These are phyloP conservation scores for Xanthoceras sorbifolium DNA, from an alignment of 345 rosid genomes.

Conservation along the genomic window DNA sequence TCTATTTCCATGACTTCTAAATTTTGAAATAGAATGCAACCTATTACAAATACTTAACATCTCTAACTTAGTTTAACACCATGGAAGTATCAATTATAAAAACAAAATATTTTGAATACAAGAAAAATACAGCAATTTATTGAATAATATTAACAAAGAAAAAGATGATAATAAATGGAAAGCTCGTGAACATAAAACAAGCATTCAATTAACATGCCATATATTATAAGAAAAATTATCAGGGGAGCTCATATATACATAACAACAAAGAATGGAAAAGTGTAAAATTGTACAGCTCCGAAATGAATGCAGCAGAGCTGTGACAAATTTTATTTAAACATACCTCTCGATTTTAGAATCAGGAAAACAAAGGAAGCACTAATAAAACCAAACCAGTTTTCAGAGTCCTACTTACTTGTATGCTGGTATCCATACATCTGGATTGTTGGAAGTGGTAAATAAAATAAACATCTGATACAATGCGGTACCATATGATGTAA, in stretches of 20 bases:
- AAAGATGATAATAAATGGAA: background rate
- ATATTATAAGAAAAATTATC: background rate
- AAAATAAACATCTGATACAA: slow-evolving; percentile 87
- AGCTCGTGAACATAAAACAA: too few species aligned
- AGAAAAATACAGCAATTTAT: background rate
- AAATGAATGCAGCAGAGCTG: background rate
- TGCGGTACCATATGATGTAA: slow-evolving; percentile 77
- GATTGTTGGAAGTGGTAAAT: slow-evolving; percentile 97
- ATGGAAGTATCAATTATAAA: background rate
- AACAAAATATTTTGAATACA: background rate
- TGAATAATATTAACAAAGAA: background rate
- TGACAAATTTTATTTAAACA: background rate
- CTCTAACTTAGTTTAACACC: too few species aligned
- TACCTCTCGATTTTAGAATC: slow-evolving; percentile 11
- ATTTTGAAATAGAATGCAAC: background rate
- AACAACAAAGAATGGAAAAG: background rate
- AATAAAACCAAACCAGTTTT: slow-evolving; percentile 7
- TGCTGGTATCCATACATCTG: slow-evolving; percentile 98
- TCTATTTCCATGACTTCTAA: background rate
- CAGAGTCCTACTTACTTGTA: slow-evolving; percentile 71
- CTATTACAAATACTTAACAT: too few species aligned
- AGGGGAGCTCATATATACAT: background rate
- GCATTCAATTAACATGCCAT: background rate
- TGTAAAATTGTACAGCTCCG: slow-evolving; percentile 1
- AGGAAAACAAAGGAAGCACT: background rate